Base-by-base conservation (phyloP, 2,329 filamentous ascomycete genomes). In the Parastagonospora nodorum region DNA sequence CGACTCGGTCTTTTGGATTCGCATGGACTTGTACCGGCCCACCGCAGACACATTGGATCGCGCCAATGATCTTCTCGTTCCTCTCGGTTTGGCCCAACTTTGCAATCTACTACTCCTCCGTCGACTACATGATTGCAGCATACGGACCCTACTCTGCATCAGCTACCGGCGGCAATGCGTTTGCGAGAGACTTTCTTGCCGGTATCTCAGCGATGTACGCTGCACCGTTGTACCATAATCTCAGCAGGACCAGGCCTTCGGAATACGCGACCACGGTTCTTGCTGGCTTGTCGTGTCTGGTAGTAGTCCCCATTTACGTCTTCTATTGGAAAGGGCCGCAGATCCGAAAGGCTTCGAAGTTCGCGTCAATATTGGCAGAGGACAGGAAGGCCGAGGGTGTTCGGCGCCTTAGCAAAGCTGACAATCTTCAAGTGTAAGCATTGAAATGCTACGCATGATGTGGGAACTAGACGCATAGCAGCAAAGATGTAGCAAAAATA, bases 161-260 rank as follows among this genome's bases (percentile, higher is more conserved):
- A 0, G 88, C 88, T 0, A 90, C 88, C 0, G 88, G 88, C 33
- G 88, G 88, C 9, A 91, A 91, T 53, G 88, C 87, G 1, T 90
- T 87, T 75, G 81, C 87, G 2, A 80, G 88, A 58, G 88, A 91
- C 66, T 87, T 91, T n/a, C 35, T 37, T 16, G 35, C 35, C 8
- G 35, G 35, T n/a, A 37, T 89, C 4, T 81, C 88, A 1, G 88
- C 87, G 0, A 79, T 89, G 51, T 86, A 85, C 8, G 84, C 87
- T 0, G 82, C 81, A 0, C 87, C 87, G 0, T 72, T 82, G 50
- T 82, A 80, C 64, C 54, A 68, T 8, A 78, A 68, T 16, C 56
- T 63, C 43, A 55, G 55, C 53, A 24, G 59, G 19, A 74, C 39
- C 74, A 77, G 57, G 68, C 84, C 64, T 1, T 67, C 69, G 2